These are phyloP conservation scores for Cyclotella cryptica DNA, from an alignment of 108 stramenopile species.

Conservation along the genomic window DNA sequence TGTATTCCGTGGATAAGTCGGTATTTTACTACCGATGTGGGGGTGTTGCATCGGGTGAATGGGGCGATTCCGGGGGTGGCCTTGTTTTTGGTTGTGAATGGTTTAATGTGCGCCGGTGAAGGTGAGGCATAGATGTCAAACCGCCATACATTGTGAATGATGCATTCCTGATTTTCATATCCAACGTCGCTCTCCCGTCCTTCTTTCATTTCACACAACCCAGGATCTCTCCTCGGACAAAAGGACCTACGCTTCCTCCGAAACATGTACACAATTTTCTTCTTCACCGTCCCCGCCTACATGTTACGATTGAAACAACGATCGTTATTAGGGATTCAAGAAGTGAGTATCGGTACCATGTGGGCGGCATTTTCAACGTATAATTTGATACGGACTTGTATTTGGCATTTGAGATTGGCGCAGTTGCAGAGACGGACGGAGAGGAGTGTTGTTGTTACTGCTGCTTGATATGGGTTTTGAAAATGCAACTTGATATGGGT, in stretches of 20 bases:
- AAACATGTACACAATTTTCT: slow-evolving; percentile 72
- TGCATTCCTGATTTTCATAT: no score
- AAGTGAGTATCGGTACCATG: slow-evolving; percentile 63
- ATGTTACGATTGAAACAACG: slow-evolving; percentile 80
- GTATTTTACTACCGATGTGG: slow-evolving; percentile 78
- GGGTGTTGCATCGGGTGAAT: slow-evolving; percentile 66
- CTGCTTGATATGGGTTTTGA: background rate
- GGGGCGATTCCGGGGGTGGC: slow-evolving; percentile 68
- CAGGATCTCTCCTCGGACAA: slow-evolving; percentile 76
- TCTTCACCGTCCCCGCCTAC: slow-evolving; percentile 74
- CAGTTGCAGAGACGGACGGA: slow-evolving; percentile 66
- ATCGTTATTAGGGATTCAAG: slow-evolving; percentile 57
- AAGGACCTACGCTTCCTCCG: slow-evolving; percentile 80
- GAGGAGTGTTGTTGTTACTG: slow-evolving; percentile 26
- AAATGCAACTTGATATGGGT: no score
- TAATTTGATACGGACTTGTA: slow-evolving; percentile 63
- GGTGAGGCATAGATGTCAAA: no score
- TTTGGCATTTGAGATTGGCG: slow-evolving; percentile 34
- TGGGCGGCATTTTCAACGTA: slow-evolving; percentile 79
- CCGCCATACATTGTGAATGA: no score
- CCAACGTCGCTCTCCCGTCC: background rate
- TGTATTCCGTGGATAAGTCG: slow-evolving; percentile 69
- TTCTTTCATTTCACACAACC: no score
- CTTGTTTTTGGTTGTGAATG: slow-evolving; percentile 71
- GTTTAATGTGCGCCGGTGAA: slow-evolving; percentile 73